phyloP scores from a whole-genome alignment of 1,284 basidiomycete species.

The Cystobasidium pallidum region DNA sequence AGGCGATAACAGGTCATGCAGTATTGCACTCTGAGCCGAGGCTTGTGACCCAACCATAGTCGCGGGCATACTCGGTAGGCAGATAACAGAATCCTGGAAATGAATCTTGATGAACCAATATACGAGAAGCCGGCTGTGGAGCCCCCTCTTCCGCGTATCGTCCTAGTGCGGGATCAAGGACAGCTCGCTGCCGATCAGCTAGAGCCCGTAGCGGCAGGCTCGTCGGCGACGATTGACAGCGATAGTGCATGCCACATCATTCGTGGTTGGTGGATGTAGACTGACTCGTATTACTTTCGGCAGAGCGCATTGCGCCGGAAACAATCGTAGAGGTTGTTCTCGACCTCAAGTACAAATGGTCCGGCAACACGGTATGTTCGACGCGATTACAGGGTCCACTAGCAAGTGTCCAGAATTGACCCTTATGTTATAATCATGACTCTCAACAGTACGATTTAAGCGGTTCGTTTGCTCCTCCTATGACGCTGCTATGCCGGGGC shows the following conservation, averaged over 20 bases:
- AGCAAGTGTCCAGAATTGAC: too few relatives aligned
- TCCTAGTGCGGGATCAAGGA: background rate
- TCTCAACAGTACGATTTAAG: too few relatives aligned
- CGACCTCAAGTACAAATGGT: slow-evolving; percentile 39
- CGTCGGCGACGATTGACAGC: background rate
- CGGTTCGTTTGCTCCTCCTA: background rate
- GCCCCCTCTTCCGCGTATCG: background rate
- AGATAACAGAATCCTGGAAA: background rate
- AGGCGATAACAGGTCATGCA: too few relatives aligned
- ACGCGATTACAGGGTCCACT: background rate
- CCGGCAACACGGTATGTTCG: slow-evolving; percentile 23
- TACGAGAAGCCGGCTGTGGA: background rate
- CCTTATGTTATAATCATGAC: too few relatives aligned
- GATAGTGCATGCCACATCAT: background rate
- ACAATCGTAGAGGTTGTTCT: slow-evolving; percentile 34
- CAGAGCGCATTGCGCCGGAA: background rate
- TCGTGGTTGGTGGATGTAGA: background rate
- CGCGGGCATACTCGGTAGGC: background rate
- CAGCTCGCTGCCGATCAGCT: background rate
- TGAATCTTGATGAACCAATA: background rate
- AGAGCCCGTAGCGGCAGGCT: background rate
- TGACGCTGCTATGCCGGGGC: too few relatives aligned
- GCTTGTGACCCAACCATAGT: background rate
- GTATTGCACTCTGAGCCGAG: too few relatives aligned
- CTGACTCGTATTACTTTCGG: background rate